Evolutionary conservation across 2,329 filamentous ascomycete species (phyloP), one percentile per base, ranked within the genome.

Genomic region (Botrytis aclada): DNA sequence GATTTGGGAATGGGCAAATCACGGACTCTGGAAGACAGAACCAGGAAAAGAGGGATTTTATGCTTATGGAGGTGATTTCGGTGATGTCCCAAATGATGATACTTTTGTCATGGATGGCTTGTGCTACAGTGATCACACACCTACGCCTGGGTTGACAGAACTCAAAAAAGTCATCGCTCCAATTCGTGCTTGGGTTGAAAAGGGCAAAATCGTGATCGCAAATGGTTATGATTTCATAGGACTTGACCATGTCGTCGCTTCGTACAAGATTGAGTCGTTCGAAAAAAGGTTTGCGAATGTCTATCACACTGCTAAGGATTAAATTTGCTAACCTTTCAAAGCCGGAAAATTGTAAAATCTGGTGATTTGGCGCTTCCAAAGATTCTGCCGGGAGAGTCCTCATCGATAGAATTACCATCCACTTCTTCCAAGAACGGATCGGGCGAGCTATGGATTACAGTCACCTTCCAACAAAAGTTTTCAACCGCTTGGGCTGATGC

Each of bases 1-100:
- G 62, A 86, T 91, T 76, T 91, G 89, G 88, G 88, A 90, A 77
- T 91, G 88, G 88, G 87, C 86, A 0, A 90, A 89, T 80, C 88
- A 90, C 70, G 88, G 88, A 0, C 80, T 90, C 1, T 65, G 72
- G 54, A 85, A 83, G 82, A 85, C 84, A 29, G 82, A 83, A 5
- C 76, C 80, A 69, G 81, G 82, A 39, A 83, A 82, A 72, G 66
- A 70, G 22, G 81, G 81, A 0, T 89, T 85, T 77, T 89, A 88
- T 75, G 88, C 84, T 1, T 90, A 89, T 66, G 89, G 88, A 3
- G 88, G 88, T 16, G 88, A 91, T 77, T 91, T 90, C 80, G 87
- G 86, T 1, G 89, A 91, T 73, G 79, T 82, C 3, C 89, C 88
- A 0, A 88, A 90, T 73, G 88, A 90, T 73, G 84, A 84, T 3